These are phyloP conservation scores for Diaporthe sp. DNA, from an alignment of 2,329 filamentous ascomycete species.

Conservation along the genomic window DNA sequence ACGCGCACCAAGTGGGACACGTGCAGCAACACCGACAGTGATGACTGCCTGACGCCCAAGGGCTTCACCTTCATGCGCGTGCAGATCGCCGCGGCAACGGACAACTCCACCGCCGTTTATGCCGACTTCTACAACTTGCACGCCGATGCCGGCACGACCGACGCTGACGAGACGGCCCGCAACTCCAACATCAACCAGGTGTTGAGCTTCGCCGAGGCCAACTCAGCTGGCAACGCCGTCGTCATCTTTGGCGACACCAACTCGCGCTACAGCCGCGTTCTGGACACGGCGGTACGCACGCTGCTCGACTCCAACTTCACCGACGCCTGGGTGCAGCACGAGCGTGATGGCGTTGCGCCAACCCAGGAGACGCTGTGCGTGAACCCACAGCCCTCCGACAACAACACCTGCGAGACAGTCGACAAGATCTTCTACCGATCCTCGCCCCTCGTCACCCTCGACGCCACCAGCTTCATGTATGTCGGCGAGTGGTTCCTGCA, in stretches of 20 bases:
- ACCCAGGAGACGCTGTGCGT: conserved; percentile 62
- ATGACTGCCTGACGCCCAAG: conserved; percentile 77
- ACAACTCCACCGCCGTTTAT: conserved; percentile 58
- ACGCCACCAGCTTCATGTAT: conserved; percentile 67
- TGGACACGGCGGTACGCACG: conserved; percentile 61
- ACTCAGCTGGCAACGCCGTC: conserved; percentile 72
- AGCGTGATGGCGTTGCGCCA: conserved; percentile 61
- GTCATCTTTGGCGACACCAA: conserved; percentile 77
- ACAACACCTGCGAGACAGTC: conserved; percentile 72
- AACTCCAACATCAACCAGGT: conserved; percentile 72
- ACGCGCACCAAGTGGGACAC: conserved; percentile 70
- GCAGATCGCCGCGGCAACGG: conserved; percentile 55
- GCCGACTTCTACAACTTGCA: conserved; percentile 78
- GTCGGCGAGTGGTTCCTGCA: conserved; percentile 69
- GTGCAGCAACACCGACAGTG: conserved; percentile 68
- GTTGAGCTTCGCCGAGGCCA: conserved; percentile 66
- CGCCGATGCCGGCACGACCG: conserved; percentile 71
- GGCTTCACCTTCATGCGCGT: conserved; percentile 78
- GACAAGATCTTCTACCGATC: conserved; percentile 76
- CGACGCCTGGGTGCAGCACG: conserved; percentile 72
- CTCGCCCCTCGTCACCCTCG: conserved; percentile 59
- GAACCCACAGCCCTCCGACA: conserved; percentile 64
- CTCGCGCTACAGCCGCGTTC: conserved; percentile 71
- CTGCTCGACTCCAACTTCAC: conserved; percentile 65
- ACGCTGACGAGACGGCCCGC: conserved; percentile 68